A percentile compares a stretch with the other conserved stretches of the same genome.
These are phyloP conservation scores for Bretziella fagacearum DNA, from an alignment of 2,329 filamentous ascomycete species.

Conservation along the genomic window DNA sequence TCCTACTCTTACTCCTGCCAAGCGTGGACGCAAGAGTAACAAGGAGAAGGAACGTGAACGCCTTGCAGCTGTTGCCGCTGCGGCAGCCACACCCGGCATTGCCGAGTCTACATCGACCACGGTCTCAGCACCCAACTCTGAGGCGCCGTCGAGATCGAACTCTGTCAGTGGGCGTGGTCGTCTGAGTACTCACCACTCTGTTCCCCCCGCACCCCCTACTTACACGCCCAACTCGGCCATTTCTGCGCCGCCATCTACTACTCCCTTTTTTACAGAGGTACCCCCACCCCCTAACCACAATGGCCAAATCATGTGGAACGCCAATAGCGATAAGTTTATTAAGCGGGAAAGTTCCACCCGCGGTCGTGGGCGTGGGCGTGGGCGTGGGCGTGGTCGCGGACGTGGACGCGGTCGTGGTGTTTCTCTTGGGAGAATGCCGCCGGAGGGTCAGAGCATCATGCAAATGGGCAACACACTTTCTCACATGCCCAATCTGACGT, in stretches of 20 bases:
- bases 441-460: slow-evolving; percentile 1
- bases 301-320: slow-evolving; percentile 15
- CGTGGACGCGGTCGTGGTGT: background rate
- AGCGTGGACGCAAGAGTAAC: background rate
- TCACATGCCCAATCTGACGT: slow-evolving; percentile 12
- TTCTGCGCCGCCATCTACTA: slow-evolving; percentile 3
- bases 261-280: background rate
- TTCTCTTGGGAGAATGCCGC: background rate
- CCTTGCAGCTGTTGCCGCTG: background rate
- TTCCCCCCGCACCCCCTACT: background rate
- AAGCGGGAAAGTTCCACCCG: slow-evolving; percentile 4
- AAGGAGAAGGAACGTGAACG: slow-evolving; percentile 8
- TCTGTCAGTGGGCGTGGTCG: slow-evolving; percentile 2
- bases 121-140: background rate
- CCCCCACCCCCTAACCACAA: slow-evolving; percentile 13
- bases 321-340: slow-evolving; percentile 7
- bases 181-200: background rate
- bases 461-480: slow-evolving; percentile 7
- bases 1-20: background rate
- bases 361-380: slow-evolving; percentile 8
- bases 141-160: background rate
- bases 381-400: slow-evolving; percentile 1
- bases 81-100: background rate
- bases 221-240: slow-evolving; percentile 3
- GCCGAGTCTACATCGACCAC: background rate